These are phyloP conservation scores for Talaromyces pinophilus DNA, from an alignment of 2,329 filamentous ascomycete genomes.

Conservation along the genomic window DNA sequence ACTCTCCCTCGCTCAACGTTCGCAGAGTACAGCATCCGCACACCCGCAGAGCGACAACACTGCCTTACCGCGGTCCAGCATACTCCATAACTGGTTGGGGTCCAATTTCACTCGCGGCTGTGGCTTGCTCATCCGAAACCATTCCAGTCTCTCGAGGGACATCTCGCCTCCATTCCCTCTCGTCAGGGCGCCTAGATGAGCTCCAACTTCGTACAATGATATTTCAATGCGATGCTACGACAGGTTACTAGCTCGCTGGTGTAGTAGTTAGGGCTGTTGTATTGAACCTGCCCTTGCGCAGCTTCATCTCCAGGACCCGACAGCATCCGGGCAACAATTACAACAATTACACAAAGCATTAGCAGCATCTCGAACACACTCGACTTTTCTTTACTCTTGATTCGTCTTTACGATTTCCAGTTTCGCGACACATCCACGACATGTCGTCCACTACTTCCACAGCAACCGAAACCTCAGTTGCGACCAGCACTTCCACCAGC, in stretches of 20 bases:
- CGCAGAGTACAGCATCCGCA: background rate
- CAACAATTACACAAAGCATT: background rate
- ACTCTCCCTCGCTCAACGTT: background rate
- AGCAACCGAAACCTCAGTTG: constrained; percentile 30
- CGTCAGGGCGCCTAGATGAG: constrained; percentile 8
- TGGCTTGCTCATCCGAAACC: constrained; percentile 13
- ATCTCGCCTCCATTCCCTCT: background rate
- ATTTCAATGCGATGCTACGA: constrained; percentile 19
- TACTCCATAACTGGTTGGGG: constrained; percentile 13
- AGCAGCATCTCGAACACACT: background rate
- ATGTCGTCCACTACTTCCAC: constrained; percentile 18
- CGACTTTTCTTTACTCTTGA: background rate
- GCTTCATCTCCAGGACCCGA: background rate
- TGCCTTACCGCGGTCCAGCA: background rate
- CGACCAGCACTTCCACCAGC: constrained; percentile 31
- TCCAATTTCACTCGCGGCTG: constrained; percentile 16
- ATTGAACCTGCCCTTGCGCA: constrained; percentile 4
- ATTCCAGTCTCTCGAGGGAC: constrained; percentile 2
- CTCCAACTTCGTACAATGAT: constrained; percentile 5
- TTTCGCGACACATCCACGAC: background rate
- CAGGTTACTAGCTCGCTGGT: constrained; percentile 11
- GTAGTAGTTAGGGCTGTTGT: constrained; percentile 14
- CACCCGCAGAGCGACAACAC: background rate
- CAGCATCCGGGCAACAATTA: constrained; percentile 2
- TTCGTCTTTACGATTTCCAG: background rate